Conservation (phyloP, 257 asterid species). For the Thymus mandschuricus region DNA sequence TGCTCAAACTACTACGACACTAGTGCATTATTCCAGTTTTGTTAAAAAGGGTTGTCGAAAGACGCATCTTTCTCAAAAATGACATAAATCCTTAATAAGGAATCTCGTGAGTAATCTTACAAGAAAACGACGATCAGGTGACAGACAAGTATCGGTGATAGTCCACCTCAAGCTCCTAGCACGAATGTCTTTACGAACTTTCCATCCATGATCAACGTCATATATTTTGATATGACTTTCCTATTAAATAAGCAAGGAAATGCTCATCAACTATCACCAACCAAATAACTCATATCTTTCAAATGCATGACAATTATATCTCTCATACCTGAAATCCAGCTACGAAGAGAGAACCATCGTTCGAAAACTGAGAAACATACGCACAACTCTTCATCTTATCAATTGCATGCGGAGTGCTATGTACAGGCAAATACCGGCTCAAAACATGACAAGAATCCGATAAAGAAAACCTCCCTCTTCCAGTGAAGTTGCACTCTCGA, state of each 20-base stretch:
- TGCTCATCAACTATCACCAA: slow-evolving; percentile 6
- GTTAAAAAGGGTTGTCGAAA: background rate
- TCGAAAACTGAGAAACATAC: slow-evolving; percentile 84
- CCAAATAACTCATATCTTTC: slow-evolving; percentile 2
- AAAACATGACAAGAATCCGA: slow-evolving; percentile 81
- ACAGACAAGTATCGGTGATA: slow-evolving; percentile 87
- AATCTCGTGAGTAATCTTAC: slow-evolving; percentile 47
- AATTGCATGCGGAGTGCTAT: slow-evolving; percentile 53
- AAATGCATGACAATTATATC: slow-evolving; percentile 11
- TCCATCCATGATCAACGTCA: slow-evolving; percentile 82
- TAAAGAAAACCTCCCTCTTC: slow-evolving; percentile 78
- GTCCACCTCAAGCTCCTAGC: slow-evolving; percentile 95
- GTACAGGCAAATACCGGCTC: slow-evolving; percentile 74
- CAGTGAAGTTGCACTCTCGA: slow-evolving; percentile 74
- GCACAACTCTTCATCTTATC: slow-evolving; percentile 72
- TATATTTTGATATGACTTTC: slow-evolving; percentile 85
- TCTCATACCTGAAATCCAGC: slow-evolving; percentile 87
- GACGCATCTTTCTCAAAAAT: background rate
- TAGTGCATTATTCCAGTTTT: background rate
- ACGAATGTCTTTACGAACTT: slow-evolving; percentile 73
- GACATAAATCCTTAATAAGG: slow-evolving; percentile 9
- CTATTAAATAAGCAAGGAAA: slow-evolving; percentile 39
- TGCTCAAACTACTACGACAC: background rate
- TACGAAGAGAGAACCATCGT: slow-evolving; percentile 84
- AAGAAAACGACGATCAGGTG: slow-evolving; percentile 86